Evolutionary conservation across 2,329 filamentous ascomycete species (phyloP).

Genomic region (Colletotrichum tofieldiae): DNA sequence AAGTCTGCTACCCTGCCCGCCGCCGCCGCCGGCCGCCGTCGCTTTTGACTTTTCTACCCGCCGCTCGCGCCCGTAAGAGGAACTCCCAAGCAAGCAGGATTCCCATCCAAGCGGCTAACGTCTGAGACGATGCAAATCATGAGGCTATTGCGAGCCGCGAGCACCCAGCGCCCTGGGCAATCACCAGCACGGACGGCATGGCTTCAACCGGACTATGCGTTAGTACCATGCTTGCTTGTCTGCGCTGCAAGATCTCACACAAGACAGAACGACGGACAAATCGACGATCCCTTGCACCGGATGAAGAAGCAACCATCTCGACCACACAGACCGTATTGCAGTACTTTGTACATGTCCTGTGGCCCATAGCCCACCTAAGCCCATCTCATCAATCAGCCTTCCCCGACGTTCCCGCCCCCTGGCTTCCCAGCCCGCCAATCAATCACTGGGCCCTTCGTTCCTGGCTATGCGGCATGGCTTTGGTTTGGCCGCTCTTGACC

Average conservation of each 20-base stretch:
- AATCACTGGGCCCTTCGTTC: conserved; percentile 16
- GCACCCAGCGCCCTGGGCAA: conserved; percentile 15
- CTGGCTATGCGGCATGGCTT: conserved; percentile 15
- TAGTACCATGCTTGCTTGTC: conserved; percentile 15
- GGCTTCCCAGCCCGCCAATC: conserved; percentile 16
- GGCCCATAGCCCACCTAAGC: conserved; percentile 14
- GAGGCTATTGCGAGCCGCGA: conserved; percentile 18
- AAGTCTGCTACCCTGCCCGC: neutral
- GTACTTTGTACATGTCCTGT: neutral
- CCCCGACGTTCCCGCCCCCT: conserved; percentile 25
- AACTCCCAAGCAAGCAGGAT: conserved; percentile 6
- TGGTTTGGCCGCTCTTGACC: neutral
- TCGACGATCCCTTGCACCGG: conserved; percentile 31
- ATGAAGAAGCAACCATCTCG: conserved; percentile 29
- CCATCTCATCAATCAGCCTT: conserved; percentile 23
- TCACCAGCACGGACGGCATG: conserved; percentile 31
- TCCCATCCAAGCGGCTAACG: conserved; percentile 9
- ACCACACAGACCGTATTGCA: conserved; percentile 18
- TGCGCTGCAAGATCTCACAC: conserved; percentile 28
- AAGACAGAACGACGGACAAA: conserved; percentile 28
- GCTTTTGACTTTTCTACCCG: conserved; percentile 5
- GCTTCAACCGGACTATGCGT: conserved; percentile 33
- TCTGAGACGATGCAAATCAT: conserved; percentile 31
- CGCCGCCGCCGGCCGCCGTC: neutral
- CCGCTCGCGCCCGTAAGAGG: neutral